Conservation (phyloP, 306 rosid species). For the Trichosanthes cucumerina region DNA sequence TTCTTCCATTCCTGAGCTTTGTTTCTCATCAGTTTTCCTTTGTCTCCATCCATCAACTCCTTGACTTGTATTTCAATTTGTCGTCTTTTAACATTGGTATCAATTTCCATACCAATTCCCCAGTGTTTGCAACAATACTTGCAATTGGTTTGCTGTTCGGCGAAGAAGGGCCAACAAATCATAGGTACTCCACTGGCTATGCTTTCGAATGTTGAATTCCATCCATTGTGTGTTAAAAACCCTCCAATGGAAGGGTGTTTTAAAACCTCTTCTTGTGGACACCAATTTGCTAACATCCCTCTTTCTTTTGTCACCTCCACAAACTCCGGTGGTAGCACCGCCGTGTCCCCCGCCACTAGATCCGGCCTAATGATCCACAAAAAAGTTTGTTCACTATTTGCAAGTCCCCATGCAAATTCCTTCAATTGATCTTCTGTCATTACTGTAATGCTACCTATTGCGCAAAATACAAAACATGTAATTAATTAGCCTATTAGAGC, state of each 20-base stretch:
- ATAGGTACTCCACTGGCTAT: conserved; percentile 44
- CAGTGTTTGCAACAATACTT: conserved; percentile 36
- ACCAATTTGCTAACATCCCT: conserved; percentile 40
- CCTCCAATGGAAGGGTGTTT: conserved; percentile 47
- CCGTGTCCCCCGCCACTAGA: conserved; percentile 25
- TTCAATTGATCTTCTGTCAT: conserved; percentile 37
- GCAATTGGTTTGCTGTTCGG: conserved; percentile 69
- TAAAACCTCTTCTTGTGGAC: conserved; percentile 52
- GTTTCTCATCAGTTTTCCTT: conserved; percentile 36
- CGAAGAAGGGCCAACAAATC: conserved; percentile 73
- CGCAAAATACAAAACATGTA: no score
- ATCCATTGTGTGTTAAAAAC: conserved; percentile 58
- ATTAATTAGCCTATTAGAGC: no score
- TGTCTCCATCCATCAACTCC: conserved; percentile 47
- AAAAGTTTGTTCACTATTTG: conserved; percentile 32
- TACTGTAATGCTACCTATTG: conserved; percentile 33
- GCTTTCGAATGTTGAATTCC: conserved; percentile 75
- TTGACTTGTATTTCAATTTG: conserved; percentile 32
- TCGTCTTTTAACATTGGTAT: conserved; percentile 26
- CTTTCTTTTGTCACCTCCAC: conserved; percentile 22
- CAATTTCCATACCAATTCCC: conserved; percentile 65
- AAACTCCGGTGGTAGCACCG: conserved; percentile 31
- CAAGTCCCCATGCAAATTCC: conserved; percentile 75
- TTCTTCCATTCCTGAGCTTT: conserved; percentile 39
- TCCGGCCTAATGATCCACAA: conserved; percentile 57